A percentile compares a stretch with the other conserved stretches of the same genome.
These are phyloP conservation scores for Gillenia trifoliata DNA, from an alignment of 306 rosid genomes.

Conservation along the genomic window DNA sequence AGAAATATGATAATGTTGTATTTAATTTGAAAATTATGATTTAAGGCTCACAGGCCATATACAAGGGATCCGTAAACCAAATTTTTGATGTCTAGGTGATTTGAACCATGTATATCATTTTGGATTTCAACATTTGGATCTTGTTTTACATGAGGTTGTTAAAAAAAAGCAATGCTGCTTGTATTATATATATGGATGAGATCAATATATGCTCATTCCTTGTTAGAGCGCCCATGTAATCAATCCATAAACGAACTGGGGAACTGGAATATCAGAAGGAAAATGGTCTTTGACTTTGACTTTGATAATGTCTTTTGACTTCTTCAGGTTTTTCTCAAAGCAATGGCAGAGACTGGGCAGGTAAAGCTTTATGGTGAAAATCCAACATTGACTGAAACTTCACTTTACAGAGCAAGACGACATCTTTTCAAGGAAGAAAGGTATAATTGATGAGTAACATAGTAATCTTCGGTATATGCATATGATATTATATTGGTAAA, in stretches of 20 bases:
- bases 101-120: background rate
- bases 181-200: background rate
- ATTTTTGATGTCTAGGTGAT: background rate
- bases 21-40: background rate
- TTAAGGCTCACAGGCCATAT: background rate
- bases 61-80: background rate
- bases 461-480: background rate
- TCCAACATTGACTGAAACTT: slow-evolving; percentile 83
- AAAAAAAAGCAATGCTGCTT: background rate
- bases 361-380: slow-evolving; percentile 76
- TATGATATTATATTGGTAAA: background rate
- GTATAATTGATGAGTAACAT: slow-evolving; percentile 26
- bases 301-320: slow-evolving; percentile 6
- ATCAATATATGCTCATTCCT: background rate
- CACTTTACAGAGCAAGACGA: slow-evolving; percentile 93
- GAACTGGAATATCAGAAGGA: background rate
- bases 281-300: slow-evolving; percentile 11
- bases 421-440: slow-evolving; percentile 94
- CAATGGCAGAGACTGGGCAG: slow-evolving; percentile 97
- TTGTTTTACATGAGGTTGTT: slow-evolving; percentile 7
- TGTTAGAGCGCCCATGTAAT: background rate
- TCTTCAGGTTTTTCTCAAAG: slow-evolving; percentile 88
- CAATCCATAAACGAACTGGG: background rate
- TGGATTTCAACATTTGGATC: background rate
- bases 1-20: background rate